phyloP scores from a whole-genome alignment of 495 filamentous ascomycete genomes.

The Pyronema domesticum region DNA sequence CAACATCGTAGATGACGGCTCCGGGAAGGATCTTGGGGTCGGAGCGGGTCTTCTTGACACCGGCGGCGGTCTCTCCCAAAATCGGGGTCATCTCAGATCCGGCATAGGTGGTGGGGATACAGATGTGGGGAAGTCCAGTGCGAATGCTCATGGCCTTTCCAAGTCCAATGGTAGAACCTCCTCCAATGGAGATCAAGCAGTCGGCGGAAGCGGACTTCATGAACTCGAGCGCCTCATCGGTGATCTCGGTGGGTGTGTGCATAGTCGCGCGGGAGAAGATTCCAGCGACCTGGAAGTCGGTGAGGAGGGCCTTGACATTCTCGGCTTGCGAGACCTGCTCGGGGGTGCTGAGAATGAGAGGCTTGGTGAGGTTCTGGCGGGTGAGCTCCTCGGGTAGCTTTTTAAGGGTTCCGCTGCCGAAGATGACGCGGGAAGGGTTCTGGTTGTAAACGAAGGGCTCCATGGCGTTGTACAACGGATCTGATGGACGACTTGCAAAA shows the following conservation, averaged over 20 bases:
- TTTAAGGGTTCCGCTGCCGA: constrained; percentile 42
- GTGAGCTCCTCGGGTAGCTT: constrained; percentile 42
- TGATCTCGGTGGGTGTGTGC: constrained; percentile 49
- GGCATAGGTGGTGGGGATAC: constrained; percentile 52
- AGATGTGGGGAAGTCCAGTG: constrained; percentile 45
- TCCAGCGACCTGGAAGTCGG: constrained; percentile 32
- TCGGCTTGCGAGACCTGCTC: constrained; percentile 38
- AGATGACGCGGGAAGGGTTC: constrained; percentile 42
- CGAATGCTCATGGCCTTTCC: constrained; percentile 50
- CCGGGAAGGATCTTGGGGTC: constrained; percentile 48
- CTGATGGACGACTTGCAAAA: no score
- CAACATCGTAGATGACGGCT: constrained; percentile 53
- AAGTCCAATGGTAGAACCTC: constrained; percentile 47
- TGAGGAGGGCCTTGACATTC: constrained; percentile 18
- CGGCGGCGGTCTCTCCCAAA: constrained; percentile 46
- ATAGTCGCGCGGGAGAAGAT: constrained; percentile 47
- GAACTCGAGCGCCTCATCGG: constrained; percentile 40
- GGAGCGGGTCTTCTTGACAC: constrained; percentile 44
- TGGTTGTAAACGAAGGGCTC: constrained; percentile 45
- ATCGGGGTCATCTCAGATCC: constrained; percentile 55
- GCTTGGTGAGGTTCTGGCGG: constrained; percentile 36
- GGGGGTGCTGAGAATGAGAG: constrained; percentile 42
- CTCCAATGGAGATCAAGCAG: constrained; percentile 39
- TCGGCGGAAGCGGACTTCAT: constrained; percentile 34
- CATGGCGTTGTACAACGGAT: constrained; percentile 26